Evolutionary conservation across 495 filamentous ascomycete species (phyloP).

Genomic region (Neohortaea acidophila): DNA sequence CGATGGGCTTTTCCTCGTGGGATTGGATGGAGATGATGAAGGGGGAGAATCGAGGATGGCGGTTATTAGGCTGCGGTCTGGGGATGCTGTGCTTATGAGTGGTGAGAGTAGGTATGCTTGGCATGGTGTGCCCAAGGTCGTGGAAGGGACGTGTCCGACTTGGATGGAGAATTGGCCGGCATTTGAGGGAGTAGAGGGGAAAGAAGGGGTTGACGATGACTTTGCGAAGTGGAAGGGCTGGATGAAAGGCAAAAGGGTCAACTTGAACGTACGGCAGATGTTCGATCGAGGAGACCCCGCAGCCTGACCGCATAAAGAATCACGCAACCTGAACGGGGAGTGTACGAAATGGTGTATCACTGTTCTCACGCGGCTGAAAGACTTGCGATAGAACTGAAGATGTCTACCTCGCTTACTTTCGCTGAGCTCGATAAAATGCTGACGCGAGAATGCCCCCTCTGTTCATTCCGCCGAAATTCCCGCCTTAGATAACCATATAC

Average conservation of each 20-base stretch:
- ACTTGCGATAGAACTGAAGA: too few relatives aligned
- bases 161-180: conserved; percentile 67
- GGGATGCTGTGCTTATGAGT: conserved; percentile 48
- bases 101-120: conserved; percentile 40
- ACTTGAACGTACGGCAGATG: conserved; percentile 88
- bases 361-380: too few relatives aligned
- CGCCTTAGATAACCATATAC: too few relatives aligned
- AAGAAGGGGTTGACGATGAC: background rate
- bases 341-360: too few relatives aligned
- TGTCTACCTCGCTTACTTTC: too few relatives aligned
- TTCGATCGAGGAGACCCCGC: conserved; percentile 31
- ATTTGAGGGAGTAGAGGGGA: conserved; percentile 11
- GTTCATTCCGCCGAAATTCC: too few relatives aligned
- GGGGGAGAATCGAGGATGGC: conserved; percentile 35
- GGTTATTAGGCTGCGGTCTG: conserved; percentile 70
- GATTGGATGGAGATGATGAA: conserved; percentile 29
- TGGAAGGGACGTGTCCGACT: conserved; percentile 59
- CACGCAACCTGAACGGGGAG: too few relatives aligned
- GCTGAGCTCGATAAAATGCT: too few relatives aligned
- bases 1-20: conserved; percentile 67
- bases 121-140: conserved; percentile 80
- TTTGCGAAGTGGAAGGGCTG: conserved; percentile 61
- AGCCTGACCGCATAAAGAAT: too few relatives aligned
- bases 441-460: too few relatives aligned
- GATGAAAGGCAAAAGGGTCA: conserved; percentile 74